Base-by-base conservation (phyloP, 2,329 filamentous ascomycete species). In the Cladosporium colombiae region DNA sequence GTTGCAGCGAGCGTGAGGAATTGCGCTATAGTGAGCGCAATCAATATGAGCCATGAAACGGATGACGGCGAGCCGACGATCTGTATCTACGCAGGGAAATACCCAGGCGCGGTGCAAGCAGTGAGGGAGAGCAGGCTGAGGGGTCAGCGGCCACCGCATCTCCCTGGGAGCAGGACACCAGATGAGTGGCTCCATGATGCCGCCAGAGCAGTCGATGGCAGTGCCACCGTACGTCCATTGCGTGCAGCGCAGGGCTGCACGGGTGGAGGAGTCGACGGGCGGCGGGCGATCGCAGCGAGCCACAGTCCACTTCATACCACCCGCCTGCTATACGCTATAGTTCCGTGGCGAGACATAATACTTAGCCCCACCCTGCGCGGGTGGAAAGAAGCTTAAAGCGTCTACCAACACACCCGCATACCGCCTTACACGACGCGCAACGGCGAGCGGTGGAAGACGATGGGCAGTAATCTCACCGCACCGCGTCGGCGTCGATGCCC, bases 161-260 rank as follows among this genome's bases (percentile, higher is more conserved):
- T 63, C 61, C 61, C 50, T 63, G 50, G 61, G 31, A 52, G 61
- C 61, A 27, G 37, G 33, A 18, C 35, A 64, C 67, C 68, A 70
- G 70, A 65, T 72, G 69, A 73, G 67, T 71, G 72, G 72, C 70
- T 69, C 69, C 64, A 69, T 71, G 72, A 73, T 72, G 72, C 72
- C 70, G 70, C 68, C 69, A 62, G 66, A 66, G 65, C 65, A 64
- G 68, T 66, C 69, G 69, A 72, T 71, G 72, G 73, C 72, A 72
- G 66, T 72, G 73, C 73, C 72, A 70, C 69, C 71, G 72, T 74
- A 73, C 73, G 67, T 73, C 71, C 72, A 74, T 71, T 68, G 68
- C 63, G 40, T 53, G 37, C 69, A 69, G 69, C 69, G 64, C 66
- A 68, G 69, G 67, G 65, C 66, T 69, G 68, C 56, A 59, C 56